Conservation (phyloP, 2,329 filamentous ascomycete genomes). For the Hypoxylon sp. region DNA sequence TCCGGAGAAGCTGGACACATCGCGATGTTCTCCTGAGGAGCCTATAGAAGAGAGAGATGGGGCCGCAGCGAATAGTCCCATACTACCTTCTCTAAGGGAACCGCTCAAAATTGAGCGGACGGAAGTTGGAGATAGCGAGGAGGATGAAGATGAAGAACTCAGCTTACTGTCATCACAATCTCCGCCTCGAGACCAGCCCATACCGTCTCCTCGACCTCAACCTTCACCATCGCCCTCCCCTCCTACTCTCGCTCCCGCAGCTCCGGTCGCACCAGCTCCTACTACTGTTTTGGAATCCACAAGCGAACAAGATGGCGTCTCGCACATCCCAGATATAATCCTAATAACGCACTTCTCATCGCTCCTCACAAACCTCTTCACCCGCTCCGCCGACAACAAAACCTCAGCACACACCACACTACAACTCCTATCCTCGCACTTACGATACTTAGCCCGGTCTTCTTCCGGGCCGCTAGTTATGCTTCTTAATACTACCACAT, state of each 20-base stretch:
- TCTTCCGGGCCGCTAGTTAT: constrained; percentile 60
- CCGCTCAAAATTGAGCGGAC: constrained; percentile 31
- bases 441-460: constrained; percentile 61
- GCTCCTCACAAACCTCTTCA: constrained; percentile 66
- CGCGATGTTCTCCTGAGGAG: neutral
- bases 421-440: constrained; percentile 61
- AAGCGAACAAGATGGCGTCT: constrained; percentile 13
- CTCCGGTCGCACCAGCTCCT: constrained; percentile 14
- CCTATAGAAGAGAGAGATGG: neutral
- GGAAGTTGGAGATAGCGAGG: constrained; percentile 58
- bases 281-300: constrained; percentile 1
- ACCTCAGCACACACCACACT: constrained; percentile 62
- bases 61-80: neutral
- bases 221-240: constrained; percentile 6
- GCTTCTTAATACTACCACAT: constrained; percentile 66
- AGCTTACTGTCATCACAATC: constrained; percentile 38
- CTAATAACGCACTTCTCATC: constrained; percentile 68
- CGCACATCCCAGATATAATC: constrained; percentile 60
- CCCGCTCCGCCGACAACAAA: constrained; percentile 60
- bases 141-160: constrained; percentile 55
- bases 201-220: neutral
- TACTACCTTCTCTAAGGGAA: constrained; percentile 18
- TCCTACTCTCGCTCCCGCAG: constrained; percentile 7
- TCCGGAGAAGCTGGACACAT: constrained; percentile 4
- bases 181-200: neutral